Evolutionary conservation across 2,329 filamentous ascomycete species (phyloP), one percentile per base, ranked within the genome.

Genomic region (Pseudocercospora musae): DNA sequence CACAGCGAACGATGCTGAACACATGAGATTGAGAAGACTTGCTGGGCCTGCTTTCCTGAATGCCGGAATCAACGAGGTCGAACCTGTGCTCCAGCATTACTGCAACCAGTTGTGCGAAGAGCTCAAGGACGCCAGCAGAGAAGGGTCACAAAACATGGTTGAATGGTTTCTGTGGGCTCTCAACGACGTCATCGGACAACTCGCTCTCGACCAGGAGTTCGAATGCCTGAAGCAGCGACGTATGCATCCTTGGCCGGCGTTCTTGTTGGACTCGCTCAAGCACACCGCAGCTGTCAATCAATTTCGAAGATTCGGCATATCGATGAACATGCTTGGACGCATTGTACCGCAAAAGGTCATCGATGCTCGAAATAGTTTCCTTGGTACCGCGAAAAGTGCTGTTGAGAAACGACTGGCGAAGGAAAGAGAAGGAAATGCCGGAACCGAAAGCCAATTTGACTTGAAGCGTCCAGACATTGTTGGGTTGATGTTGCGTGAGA

Each of bases 141-240:
- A 87, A 40, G 79, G 95, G 72, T 95, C 96, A 71, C 82, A 87
- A 60, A 81, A 83, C 37, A 84, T 92, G 57, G 86, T 84, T 0
- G 84, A 96, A n/a, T 84, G 96, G 73, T 96, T 95, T 76, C 90
- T 93, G 64, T 79, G 84, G 62, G 86, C 96, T 57, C 91, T 91
- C 85, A 84, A 85, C 66, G 87, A 91, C 31, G 85, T 88, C 44
- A 86, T 85, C 8, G 86, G 86, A 0, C 78, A 86, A 71, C 77
- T 83, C 59, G 83, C 81, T 0, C 78, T 86, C 74, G 80, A 82
- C 55, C 82, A 83, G 11, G 78, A 81, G 71, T 80, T 80, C 31
- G 52, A 67, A 48, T 69, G 68, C 59, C 56, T 68, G 13, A 48
- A 64, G 37, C 62, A 63, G 50, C 60, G 65, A 11, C 63, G 68